Base-by-base conservation (phyloP, 2,329 filamentous ascomycete species). In the Plenodomus biglobosus region DNA sequence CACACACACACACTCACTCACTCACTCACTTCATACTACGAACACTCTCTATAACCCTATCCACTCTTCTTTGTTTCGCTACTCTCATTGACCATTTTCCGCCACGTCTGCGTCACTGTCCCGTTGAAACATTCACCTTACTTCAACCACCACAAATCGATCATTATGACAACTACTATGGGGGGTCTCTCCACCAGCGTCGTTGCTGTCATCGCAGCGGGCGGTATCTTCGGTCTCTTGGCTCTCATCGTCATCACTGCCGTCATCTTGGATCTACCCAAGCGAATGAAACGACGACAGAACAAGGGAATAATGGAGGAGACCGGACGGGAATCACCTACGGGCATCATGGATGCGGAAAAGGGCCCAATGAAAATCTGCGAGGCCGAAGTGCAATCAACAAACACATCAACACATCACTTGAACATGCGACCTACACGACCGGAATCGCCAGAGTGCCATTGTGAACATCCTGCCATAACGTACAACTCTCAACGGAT, bases 211-310 rank as follows among this genome's bases (percentile, higher is more conserved):
- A 55, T 58, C 27, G 46, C 44, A 17, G 46, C 47, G 1, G 51
- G 48, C 20, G 48, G 48, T 11, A 30, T 58, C 24, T 42, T 41
- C 22, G 51, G 35, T n/a, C 44, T 54, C 19, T 27, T 58, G 20
- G 44, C 32, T 16, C 46, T 55, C 24, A 45, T 55, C 4, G 47
- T 53, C 24, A 24, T 55, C 27, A 39, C 21, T 6, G 46, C 53
- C n/a, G 18, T 48, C 44, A 27, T 50, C 16, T 42, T 51, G 16
- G 50, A 55, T 18, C 19, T 58, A 2, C 53, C 56, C 17, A 56
- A 52, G 19, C 53, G 53, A 19, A 40, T 46, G 17, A 47, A 41
- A 27, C 34, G 43, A 32, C 47, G 40, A 18, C 22, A 50, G 13
- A 41, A 49, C 18, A 40, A 21, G 11, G 46, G 45, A 8, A 44